These are phyloP conservation scores for Fibroporia radiculosa DNA, from an alignment of 768 basidiomycete genomes.

Conservation along the genomic window DNA sequence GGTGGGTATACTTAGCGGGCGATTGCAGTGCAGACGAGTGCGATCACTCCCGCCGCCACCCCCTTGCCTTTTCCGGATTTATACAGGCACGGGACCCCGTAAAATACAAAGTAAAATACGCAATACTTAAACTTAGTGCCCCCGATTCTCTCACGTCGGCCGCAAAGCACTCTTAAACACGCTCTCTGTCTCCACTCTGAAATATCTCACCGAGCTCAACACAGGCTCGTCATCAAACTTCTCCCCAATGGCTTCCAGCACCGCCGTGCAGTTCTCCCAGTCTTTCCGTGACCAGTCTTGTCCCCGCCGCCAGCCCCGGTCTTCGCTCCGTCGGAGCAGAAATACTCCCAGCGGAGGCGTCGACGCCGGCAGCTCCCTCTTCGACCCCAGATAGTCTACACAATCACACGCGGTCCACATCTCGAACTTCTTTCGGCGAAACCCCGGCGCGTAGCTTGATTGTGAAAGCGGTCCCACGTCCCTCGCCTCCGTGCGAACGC, in stretches of 20 bases:
- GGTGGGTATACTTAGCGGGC: slow-evolving; percentile 6
- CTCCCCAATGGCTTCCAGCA: slow-evolving; percentile 39
- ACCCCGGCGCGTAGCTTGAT: slow-evolving; percentile 45
- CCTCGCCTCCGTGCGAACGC: slow-evolving; percentile 24
- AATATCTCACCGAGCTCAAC: slow-evolving; percentile 37
- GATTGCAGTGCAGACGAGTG: slow-evolving; percentile 5
- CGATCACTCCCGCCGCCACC: not conserved
- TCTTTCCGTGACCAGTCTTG: slow-evolving; percentile 67
- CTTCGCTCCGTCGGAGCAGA: slow-evolving; percentile 38
- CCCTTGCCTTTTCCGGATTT: not conserved
- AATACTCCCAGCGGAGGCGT: slow-evolving; percentile 47
- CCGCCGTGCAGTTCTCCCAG: slow-evolving; percentile 49
- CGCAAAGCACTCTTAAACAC: slow-evolving; percentile 42
- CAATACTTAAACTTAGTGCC: slow-evolving; percentile 5
- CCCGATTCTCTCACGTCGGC: slow-evolving; percentile 26
- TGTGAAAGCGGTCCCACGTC: slow-evolving; percentile 25
- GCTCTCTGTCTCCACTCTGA: slow-evolving; percentile 39
- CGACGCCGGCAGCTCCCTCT: slow-evolving; percentile 24
- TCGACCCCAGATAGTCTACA: slow-evolving; percentile 46
- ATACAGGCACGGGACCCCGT: not conserved
- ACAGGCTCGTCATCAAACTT: slow-evolving; percentile 50
- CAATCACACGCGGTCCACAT: slow-evolving; percentile 51
- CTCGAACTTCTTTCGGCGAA: slow-evolving; percentile 32
- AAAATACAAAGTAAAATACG: not conserved
- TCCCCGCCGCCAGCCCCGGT: slow-evolving; percentile 52